Evolutionary conservation across 2,329 filamentous ascomycete species (phyloP), one percentile per base, ranked within the genome.

Genomic region (Pleurostoma richardsiae): DNA sequence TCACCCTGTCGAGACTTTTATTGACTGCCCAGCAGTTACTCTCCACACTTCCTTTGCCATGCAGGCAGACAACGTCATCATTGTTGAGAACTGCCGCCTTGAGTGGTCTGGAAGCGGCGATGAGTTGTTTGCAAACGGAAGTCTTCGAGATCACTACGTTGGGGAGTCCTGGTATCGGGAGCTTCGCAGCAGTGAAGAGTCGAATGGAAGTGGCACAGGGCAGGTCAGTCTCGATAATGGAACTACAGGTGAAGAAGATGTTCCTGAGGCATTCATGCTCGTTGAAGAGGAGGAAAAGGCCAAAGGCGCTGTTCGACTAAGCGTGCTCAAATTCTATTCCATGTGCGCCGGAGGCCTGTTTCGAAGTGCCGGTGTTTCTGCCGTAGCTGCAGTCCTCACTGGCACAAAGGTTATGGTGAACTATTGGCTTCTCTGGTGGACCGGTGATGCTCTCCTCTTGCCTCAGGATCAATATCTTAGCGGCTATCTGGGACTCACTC

Each of bases 361-460:
- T 6, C 38, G 41, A 6, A 10, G 31, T 19, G 7, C 36, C 38
- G 33, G 29, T 3, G 10, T 45, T 3, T 19, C 38, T 27, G n/a
- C 8, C 4, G 10, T 33, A 26, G 8, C 38, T 10, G 8, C 41
- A 5, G 27, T n/a, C 8, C n/a, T 45, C 8, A 45, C 43, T 3
- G 43, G 19, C 4, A 40, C 38, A 19, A 40, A 33, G 26, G 38
- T 40, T 6, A 27, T 45, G 4, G 29, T 29, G 7, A 45, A 27
- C 29, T 45, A 45, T 30, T 45, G 43, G 43, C 41, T 45, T 40
- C 38, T 45, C 4, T 45, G 43, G 43, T 45, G 43, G 43, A 45
- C 41, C 26, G 19, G 29, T 39, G 36, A 33, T 26, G 26, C 27
- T 8, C 38, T 45, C 29, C 19, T 26, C 10, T 39, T 45, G 31